Base-by-base conservation (phyloP, 257 asterid genomes). In the Ilex aquifolium region DNA sequence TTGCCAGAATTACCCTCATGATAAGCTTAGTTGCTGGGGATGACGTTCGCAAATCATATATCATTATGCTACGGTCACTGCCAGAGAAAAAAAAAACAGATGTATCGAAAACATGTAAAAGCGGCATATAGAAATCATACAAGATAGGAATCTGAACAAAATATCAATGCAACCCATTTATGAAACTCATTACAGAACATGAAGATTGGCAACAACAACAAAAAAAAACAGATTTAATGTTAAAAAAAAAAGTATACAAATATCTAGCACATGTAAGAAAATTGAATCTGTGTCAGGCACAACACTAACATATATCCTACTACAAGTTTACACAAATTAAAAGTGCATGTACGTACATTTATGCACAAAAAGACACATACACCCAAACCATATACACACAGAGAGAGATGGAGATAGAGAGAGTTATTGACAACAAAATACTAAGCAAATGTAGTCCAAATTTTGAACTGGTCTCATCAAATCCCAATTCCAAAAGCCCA, bases 21-120 rank as follows among this genome's bases (percentile, higher is more conserved):
- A 87, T 75, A 66, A 92, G 61, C 88, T 85, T 87, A 74, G 90
- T 87, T 30, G 86, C 85, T 13, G 99, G 95, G 29, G 97, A 82
- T 57, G 97, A 78, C 65, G 63, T 32, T 53, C 97, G 83, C 60
- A 92, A 76, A 71, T 92, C 99, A 69, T 82, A 92, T 75, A 92
- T 80, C 31, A 85, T 69, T 66, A 92, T 92, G 87, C 97, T 92
- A 57, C 96, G 83, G 67, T 92, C 97, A 82, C 99, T 92, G 89
- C 78, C 71, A 60, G 54, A 65, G 31, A 44, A 51, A 65, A 51
- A 65, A 44, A n/a, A 46, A 52, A 46, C 50, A 48, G 29, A 27
- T 63, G 27, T 36, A 51, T 21, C 42, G 66, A 64, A 46, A 60
- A 59, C 58, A 31, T 7, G 15, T 10, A 46, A 14, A 53, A 5